Percentiles rank a stretch among this genome's conserved stretches.
Conservation (phyloP, 1,284 basidiomycete genomes). For the Anthracocystis walkeri region DNA sequence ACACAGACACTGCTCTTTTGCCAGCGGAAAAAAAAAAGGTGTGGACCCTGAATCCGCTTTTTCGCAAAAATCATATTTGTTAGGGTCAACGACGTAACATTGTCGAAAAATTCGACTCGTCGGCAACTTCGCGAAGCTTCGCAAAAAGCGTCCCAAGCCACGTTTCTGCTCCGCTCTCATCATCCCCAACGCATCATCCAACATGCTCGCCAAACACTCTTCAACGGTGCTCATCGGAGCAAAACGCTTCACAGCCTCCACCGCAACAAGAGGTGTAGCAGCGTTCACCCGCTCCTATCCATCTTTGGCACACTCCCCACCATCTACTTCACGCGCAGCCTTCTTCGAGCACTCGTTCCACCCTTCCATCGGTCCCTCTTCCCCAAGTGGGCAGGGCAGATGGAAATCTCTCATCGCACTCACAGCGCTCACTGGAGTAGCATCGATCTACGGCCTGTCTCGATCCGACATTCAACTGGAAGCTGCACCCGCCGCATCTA, state of each 20-base stretch:
- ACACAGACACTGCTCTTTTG: neutral
- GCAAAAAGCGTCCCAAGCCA: too few relatives aligned
- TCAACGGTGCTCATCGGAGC: neutral
- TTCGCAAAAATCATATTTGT: neutral
- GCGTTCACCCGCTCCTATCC: conserved; percentile 35
- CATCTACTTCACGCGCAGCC: conserved; percentile 3
- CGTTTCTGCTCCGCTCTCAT: neutral
- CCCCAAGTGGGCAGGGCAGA: neutral
- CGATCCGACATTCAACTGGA: conserved; percentile 18
- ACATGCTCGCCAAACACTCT: neutral
- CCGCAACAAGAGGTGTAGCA: conserved; percentile 10
- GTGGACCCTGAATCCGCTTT: conserved; percentile 5
- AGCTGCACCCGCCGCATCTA: conserved; percentile 17
- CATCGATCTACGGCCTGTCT: conserved; percentile 6
- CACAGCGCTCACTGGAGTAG: conserved; percentile 14
- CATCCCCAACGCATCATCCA: conserved; percentile 5
- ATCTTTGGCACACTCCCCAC: conserved; percentile 8
- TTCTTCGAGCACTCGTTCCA: conserved; percentile 36
- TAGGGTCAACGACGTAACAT: too few relatives aligned
- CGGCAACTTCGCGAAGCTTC: neutral
- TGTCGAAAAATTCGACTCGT: too few relatives aligned
- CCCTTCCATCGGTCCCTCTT: conserved; percentile 5
- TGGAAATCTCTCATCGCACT: neutral
- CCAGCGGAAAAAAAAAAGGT: neutral
- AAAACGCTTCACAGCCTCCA: neutral